Evolutionary conservation across 2,329 filamentous ascomycete genomes (phyloP).

Genomic region (Penicillium aurantiogriseum): DNA sequence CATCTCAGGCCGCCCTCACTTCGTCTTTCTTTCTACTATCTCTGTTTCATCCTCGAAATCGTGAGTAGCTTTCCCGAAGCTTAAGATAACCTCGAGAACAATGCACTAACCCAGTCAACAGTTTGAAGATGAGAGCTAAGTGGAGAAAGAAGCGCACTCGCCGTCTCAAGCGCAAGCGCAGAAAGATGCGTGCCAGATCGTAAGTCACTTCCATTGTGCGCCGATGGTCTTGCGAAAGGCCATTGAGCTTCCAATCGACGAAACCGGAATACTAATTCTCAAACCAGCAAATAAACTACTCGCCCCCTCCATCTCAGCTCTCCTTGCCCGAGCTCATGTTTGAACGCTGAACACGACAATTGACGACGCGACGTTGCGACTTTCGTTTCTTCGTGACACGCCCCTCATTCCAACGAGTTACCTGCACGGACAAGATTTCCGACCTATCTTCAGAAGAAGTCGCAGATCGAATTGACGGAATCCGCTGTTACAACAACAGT

Average conservation of each 20-base stretch:
- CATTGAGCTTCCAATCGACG: neutral
- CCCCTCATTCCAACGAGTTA: constrained; percentile 25
- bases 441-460: constrained; percentile 18
- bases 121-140: constrained; percentile 79
- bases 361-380: constrained; percentile 35
- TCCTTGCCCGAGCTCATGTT: constrained; percentile 36
- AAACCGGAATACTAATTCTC: constrained; percentile 32
- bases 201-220: constrained; percentile 53
- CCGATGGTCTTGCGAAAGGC: neutral
- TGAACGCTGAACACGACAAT: constrained; percentile 43
- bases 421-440: constrained; percentile 20
- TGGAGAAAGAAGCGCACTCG: constrained; percentile 99
- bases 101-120: constrained; percentile 24
- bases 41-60: constrained; percentile 45
- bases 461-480: constrained; percentile 26
- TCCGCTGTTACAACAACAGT: constrained; percentile 29
- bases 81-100: neutral
- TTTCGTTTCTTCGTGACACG: constrained; percentile 31
- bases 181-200: constrained; percentile 99
- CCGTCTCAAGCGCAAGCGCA: constrained; percentile 99
- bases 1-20: constrained; percentile 31
- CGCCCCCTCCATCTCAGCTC: constrained; percentile 56
- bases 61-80: constrained; percentile 32
- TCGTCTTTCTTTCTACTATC: constrained; percentile 44
- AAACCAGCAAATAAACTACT: constrained; percentile 65